These are phyloP conservation scores for Phytophthora agathidicida DNA, from an alignment of 352 stramenopile species.

Conservation along the genomic window DNA sequence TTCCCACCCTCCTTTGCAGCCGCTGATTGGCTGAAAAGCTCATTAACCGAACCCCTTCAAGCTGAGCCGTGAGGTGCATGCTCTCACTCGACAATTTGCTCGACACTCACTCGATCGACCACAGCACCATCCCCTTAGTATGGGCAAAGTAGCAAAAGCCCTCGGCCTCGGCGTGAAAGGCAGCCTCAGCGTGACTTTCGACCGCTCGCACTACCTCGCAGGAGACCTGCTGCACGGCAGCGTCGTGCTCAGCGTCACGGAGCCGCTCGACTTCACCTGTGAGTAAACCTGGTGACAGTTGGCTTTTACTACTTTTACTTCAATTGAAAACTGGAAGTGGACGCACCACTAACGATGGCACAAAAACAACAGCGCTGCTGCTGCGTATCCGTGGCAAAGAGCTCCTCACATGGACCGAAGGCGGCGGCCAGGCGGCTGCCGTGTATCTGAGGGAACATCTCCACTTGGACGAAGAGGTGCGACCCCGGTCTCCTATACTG, in stretches of 20 bases:
- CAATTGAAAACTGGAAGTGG: too few species aligned
- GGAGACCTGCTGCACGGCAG: constrained; percentile 35
- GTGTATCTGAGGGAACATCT: constrained; percentile 34
- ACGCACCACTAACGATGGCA: constrained; percentile 7
- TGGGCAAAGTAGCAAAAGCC: constrained; percentile 38
- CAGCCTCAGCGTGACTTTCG: constrained; percentile 27
- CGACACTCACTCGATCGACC: background rate
- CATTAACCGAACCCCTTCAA: background rate
- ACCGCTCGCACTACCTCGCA: constrained; percentile 32
- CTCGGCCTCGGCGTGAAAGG: constrained; percentile 38
- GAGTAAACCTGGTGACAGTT: constrained; percentile 2
- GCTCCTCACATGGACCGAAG: constrained; percentile 41
- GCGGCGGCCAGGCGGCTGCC: constrained; percentile 31
- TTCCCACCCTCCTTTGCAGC: constrained; percentile 16
- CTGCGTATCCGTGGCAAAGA: constrained; percentile 37
- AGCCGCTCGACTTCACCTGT: constrained; percentile 43
- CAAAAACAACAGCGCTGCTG: constrained; percentile 26
- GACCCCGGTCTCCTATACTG: constrained; percentile 5
- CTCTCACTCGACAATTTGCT: constrained; percentile 36
- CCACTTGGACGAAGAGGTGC: constrained; percentile 37
- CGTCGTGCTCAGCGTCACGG: constrained; percentile 31
- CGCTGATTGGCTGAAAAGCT: constrained; percentile 14
- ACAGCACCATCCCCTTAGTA: background rate
- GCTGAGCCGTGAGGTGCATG: background rate
- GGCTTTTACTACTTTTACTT: too few species aligned